These are phyloP conservation scores for Fusarium hainanense DNA, from an alignment of 2,329 filamentous ascomycete species.

Conservation along the genomic window DNA sequence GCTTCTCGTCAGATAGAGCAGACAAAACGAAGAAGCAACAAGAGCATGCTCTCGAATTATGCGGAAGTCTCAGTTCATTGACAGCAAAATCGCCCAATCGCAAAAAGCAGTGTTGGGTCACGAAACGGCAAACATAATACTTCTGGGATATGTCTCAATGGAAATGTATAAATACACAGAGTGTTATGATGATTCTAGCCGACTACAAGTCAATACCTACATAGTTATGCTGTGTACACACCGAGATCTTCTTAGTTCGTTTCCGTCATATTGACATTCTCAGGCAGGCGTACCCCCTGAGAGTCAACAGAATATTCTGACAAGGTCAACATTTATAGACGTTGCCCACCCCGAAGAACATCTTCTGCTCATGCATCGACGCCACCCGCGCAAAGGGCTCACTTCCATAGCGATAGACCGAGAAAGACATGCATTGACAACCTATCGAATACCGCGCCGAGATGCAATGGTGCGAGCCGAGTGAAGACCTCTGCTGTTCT, in stretches of 20 bases:
- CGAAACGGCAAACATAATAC: not conserved
- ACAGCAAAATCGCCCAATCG: not conserved
- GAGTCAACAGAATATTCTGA: not conserved
- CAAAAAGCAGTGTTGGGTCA: not conserved
- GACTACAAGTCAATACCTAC: not conserved
- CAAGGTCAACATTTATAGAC: not conserved
- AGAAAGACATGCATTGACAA: not conserved
- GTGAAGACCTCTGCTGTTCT: not conserved
- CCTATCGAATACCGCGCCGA: not conserved
- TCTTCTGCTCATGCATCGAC: not conserved
- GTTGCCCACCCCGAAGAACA: not conserved
- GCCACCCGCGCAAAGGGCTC: not conserved
- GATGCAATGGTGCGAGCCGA: not conserved
- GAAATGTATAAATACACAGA: too few relatives aligned
- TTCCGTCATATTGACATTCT: not conserved
- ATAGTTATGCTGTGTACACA: not conserved
- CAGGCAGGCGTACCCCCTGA: not conserved
- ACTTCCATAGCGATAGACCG: not conserved
- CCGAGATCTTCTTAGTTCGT: not conserved
- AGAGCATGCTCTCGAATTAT: not conserved
- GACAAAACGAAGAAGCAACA: not conserved
- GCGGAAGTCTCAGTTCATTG: not conserved
- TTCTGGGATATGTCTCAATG: not conserved
- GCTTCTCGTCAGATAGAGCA: not conserved
- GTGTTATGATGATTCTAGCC: not conserved